Evolutionary conservation across 208 protist species (phyloP).

Genomic region (Phytomonas sp.): DNA sequence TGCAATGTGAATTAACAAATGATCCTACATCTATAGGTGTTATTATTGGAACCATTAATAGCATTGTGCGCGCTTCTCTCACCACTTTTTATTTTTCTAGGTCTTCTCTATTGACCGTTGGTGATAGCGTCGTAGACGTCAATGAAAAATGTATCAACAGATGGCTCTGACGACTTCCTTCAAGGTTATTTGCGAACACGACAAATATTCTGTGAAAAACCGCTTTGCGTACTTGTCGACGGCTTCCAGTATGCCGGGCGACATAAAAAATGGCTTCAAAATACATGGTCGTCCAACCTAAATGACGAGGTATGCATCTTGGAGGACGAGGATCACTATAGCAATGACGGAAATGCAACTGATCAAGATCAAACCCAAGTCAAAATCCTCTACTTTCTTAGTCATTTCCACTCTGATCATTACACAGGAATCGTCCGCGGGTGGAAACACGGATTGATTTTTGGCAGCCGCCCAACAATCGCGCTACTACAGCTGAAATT

Average conservation of each 20-base stretch:
- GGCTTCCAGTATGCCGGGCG: constrained; percentile 39
- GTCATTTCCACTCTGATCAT: constrained; percentile 90
- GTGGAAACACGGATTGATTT: constrained; percentile 56
- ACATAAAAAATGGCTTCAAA: neutral
- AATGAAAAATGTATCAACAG: neutral
- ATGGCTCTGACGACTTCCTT: neutral
- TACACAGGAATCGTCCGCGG: constrained; percentile 52
- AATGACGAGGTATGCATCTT: neutral
- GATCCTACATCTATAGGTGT: neutral
- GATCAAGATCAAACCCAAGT: neutral
- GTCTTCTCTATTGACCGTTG: neutral
- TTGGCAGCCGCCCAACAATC: constrained; percentile 53
- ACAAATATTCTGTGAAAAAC: constrained; percentile 28
- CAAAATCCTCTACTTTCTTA: constrained; percentile 67
- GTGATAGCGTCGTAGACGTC: neutral
- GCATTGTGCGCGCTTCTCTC: neutral
- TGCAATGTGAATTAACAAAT: neutral
- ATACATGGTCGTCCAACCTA: neutral
- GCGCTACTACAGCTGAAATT: constrained; percentile 40
- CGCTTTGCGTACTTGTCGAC: constrained; percentile 60
- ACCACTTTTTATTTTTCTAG: neutral
- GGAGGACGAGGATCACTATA: neutral
- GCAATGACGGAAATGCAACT: neutral
- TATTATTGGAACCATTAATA: neutral
- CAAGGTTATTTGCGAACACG: constrained; percentile 43